phyloP scores from a whole-genome alignment of 768 basidiomycete genomes.

The Mycena alexandri region DNA sequence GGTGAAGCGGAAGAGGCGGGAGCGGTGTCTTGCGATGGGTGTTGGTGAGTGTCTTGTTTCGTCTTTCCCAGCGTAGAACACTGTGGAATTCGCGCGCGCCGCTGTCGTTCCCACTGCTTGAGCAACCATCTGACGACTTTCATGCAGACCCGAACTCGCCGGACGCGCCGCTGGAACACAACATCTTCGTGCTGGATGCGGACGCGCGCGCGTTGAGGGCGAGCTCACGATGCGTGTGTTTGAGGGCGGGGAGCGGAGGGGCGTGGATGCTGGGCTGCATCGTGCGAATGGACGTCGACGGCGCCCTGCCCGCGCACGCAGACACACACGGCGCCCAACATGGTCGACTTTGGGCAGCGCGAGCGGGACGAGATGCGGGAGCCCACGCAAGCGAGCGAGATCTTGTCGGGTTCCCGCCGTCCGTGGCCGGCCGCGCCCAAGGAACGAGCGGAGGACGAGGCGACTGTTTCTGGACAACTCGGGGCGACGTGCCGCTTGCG shows the following conservation, averaged over 20 bases:
- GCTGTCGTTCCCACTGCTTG: no score
- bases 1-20: conserved; percentile 66
- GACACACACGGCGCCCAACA: conserved; percentile 57
- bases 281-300: conserved; percentile 21
- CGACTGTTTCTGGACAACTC: conserved; percentile 83
- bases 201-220: conserved; percentile 57
- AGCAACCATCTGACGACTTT: no score
- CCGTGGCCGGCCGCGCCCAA: not conserved
- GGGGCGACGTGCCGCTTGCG: conserved; percentile 77
- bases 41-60: conserved; percentile 28
- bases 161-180: conserved; percentile 66
- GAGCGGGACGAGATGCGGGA: conserved; percentile 94
- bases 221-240: conserved; percentile 68
- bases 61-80: no score
- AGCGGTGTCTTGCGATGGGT: conserved; percentile 50
- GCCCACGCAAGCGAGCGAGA: conserved; percentile 86
- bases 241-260: conserved; percentile 45
- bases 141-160: conserved; percentile 30
- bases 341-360: conserved; percentile 83
- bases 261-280: conserved; percentile 5
- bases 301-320: conserved; percentile 18
- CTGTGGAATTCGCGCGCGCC: no score
- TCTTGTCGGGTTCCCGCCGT: conserved; percentile 57
- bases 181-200: conserved; percentile 83
- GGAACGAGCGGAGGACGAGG: not conserved